Conservation (phyloP, 192 early-diverging fungal species). For the Haplosporangium gracile region DNA sequence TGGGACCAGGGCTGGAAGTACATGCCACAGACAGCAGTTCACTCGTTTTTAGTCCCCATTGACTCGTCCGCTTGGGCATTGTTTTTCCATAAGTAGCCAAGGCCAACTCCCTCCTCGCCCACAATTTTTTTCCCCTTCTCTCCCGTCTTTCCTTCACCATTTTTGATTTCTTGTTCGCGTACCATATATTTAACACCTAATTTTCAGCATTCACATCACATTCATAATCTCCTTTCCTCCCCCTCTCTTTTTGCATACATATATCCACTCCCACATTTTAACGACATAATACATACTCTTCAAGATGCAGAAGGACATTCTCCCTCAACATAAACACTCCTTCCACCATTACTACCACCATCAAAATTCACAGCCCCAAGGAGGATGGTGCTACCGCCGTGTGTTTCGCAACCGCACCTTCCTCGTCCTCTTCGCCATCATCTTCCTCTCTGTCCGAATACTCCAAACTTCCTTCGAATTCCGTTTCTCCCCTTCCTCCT, state of each 20-base stretch:
- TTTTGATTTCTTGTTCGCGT: background rate
- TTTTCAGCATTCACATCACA: background rate
- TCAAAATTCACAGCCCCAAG: background rate
- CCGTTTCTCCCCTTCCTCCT: background rate
- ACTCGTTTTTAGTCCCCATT: background rate
- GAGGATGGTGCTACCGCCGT: background rate
- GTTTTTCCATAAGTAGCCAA: conserved; percentile 3
- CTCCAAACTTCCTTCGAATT: background rate
- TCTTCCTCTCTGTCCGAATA: background rate
- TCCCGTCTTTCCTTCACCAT: background rate
- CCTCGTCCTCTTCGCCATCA: background rate
- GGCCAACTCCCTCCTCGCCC: background rate
- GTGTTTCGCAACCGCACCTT: background rate
- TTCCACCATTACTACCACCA: background rate
- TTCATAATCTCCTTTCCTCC: background rate
- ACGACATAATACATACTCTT: background rate
- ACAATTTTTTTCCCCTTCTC: background rate
- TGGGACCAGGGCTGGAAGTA: background rate
- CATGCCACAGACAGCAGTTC: background rate
- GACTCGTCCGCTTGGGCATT: background rate
- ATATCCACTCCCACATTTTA: background rate
- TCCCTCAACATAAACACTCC: conserved; percentile 1
- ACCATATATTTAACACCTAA: no score
- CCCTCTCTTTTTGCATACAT: background rate
- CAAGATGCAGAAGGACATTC: background rate